Conservation (phyloP, 2,329 filamentous ascomycete genomes). For the Exophiala viscosa region DNA sequence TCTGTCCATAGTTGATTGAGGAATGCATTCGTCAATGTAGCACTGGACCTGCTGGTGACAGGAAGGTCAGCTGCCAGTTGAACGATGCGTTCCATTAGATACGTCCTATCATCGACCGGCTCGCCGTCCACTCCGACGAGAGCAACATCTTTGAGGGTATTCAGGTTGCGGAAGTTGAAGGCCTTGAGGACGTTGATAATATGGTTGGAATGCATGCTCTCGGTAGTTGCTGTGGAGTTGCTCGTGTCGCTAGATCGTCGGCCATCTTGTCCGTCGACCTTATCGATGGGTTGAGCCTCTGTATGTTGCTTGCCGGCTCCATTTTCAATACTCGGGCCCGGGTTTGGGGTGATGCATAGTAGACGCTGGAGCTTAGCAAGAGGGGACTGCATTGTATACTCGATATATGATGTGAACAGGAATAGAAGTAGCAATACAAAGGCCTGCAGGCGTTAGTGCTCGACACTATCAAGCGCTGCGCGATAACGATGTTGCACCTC, state of each 20-base stretch:
- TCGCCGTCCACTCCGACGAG: constrained; percentile 47
- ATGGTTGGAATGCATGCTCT: constrained; percentile 11
- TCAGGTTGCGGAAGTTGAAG: constrained; percentile 46
- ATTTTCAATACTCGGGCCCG: constrained; percentile 2
- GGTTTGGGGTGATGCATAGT: constrained; percentile 9
- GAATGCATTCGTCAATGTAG: constrained; percentile 48
- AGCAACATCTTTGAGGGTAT: constrained; percentile 39
- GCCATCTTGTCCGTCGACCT: background rate
- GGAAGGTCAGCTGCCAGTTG: constrained; percentile 41
- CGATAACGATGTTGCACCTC: background rate
- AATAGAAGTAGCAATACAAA: no score
- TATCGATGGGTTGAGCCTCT: constrained; percentile 1
- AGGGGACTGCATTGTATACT: constrained; percentile 8
- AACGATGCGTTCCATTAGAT: constrained; percentile 58
- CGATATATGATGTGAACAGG: no score
- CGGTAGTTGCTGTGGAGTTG: constrained; percentile 7
- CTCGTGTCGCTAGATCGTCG: constrained; percentile 1
- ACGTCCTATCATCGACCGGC: constrained; percentile 58
- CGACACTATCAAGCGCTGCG: no score
- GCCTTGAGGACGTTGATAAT: constrained; percentile 44
- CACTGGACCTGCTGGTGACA: constrained; percentile 34
- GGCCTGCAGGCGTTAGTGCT: no score
- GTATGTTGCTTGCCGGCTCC: background rate
- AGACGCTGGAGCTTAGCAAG: constrained; percentile 14
- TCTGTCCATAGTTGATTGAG: constrained; percentile 54